Conservation (phyloP, 345 rosid species). For the Sisymbrium irio region DNA sequence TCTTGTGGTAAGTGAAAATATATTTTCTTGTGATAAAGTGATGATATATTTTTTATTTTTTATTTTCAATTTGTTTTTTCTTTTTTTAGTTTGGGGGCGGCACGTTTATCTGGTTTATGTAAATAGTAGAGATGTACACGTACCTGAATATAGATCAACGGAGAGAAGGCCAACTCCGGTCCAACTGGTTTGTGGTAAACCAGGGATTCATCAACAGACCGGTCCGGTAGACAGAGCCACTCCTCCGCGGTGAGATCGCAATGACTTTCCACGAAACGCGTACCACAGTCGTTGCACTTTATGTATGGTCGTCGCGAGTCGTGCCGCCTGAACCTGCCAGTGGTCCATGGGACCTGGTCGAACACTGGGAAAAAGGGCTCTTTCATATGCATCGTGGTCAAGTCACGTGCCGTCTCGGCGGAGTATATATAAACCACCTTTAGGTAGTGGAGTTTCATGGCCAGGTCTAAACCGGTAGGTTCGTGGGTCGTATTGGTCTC, state of each 20-base stretch:
- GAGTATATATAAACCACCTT: conserved; percentile 53
- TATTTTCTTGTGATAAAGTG: no score
- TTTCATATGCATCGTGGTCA: conserved; percentile 44
- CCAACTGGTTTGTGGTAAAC: conserved; percentile 67
- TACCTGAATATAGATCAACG: conserved; percentile 63
- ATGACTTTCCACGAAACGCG: no score
- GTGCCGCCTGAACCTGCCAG: conserved; percentile 50
- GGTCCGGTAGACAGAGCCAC: conserved; percentile 49
- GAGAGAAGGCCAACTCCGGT: conserved; percentile 66
- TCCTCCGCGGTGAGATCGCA: conserved; percentile 62
- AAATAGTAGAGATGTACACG: neutral
- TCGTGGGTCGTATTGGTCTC: conserved; percentile 42
- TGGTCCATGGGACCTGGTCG: conserved; percentile 38
- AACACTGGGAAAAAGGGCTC: conserved; percentile 46
- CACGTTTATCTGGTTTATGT: neutral
- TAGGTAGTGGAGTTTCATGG: no score
- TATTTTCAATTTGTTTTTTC: no score
- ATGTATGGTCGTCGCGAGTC: conserved; percentile 54
- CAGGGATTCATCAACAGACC: conserved; percentile 37
- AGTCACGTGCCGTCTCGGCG: conserved; percentile 42
- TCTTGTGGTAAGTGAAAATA: no score
- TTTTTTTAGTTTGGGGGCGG: no score
- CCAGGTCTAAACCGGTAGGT: conserved; percentile 53
- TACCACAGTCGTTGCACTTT: conserved; percentile 82
- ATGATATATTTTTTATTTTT: no score